A percentile compares a stretch with the other conserved stretches of the same genome.
These are phyloP conservation scores for Tylopilus orsonianus DNA, from an alignment of 1,284 basidiomycete genomes.

Conservation along the genomic window DNA sequence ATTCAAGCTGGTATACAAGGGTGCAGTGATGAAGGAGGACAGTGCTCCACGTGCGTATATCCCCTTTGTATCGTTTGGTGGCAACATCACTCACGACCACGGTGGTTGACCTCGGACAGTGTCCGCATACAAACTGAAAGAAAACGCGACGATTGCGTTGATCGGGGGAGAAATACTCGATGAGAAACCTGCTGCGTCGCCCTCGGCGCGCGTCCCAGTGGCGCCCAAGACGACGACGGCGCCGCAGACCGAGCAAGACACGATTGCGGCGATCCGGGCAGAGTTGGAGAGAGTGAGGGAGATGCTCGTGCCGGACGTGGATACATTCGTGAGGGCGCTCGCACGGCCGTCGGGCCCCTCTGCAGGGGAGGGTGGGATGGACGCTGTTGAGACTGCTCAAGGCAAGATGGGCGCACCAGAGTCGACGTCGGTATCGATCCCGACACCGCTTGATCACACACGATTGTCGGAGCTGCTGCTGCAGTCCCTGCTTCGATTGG, in stretches of 20 bases:
- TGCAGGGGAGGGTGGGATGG: too few species aligned
- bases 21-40: conserved; percentile 80
- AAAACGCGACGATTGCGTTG: conserved; percentile 62
- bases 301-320: conserved; percentile 54
- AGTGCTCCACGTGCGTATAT: conserved; percentile 61
- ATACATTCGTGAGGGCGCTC: conserved; percentile 47
- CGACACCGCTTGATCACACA: conserved; percentile 45
- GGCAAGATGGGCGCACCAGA: too few species aligned
- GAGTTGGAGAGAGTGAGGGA: conserved; percentile 58
- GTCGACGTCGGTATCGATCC: not conserved
- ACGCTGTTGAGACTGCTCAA: too few species aligned
- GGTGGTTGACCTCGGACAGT: conserved; percentile 39
- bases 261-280: conserved; percentile 55
- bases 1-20: conserved; percentile 80
- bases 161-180: conserved; percentile 44
- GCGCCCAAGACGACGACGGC: conserved; percentile 1
- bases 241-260: conserved; percentile 49
- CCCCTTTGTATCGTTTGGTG: conserved; percentile 6
- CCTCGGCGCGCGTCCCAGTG: conserved; percentile 21
- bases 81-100: conserved; percentile 5
- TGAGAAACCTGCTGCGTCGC: conserved; percentile 23
- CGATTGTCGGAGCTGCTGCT: conserved; percentile 72
- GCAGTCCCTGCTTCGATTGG: conserved; percentile 74
- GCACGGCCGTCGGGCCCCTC: not conserved
- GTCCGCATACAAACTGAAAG: conserved; percentile 60